phyloP scores from a whole-genome alignment of 441 rosid genomes.

The Francoa sonchifolia region DNA sequence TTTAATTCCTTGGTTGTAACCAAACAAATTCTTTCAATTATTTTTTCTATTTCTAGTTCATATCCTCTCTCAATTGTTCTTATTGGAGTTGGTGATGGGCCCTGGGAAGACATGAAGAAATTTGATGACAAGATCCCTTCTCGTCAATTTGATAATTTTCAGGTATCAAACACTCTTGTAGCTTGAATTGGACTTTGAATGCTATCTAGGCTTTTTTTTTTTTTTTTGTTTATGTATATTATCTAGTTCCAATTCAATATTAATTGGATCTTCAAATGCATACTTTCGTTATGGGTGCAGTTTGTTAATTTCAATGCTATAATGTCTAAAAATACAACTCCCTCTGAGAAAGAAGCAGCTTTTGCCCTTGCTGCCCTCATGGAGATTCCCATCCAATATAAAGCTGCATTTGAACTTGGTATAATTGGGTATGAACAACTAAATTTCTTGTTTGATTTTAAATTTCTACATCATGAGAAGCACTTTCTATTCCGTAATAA shows the following conservation, averaged over 20 bases:
- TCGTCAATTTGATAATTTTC: slow-evolving; percentile 74
- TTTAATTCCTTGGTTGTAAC: neutral
- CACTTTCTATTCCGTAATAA: neutral
- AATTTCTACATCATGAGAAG: too few relatives aligned
- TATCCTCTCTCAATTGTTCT: slow-evolving; percentile 64
- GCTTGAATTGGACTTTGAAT: neutral
- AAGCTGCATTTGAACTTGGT: slow-evolving; percentile 39
- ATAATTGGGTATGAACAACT: slow-evolving; percentile 44
- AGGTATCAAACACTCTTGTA: slow-evolving; percentile 22
- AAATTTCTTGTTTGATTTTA: slow-evolving; percentile 1
- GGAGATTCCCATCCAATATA: slow-evolving; percentile 81
- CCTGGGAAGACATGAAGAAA: slow-evolving; percentile 83
- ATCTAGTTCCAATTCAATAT: neutral
- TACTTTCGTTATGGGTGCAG: slow-evolving; percentile 20
- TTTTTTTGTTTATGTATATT: neutral
- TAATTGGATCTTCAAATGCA: neutral
- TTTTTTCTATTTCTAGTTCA: slow-evolving; percentile 21
- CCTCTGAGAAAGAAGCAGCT: slow-evolving; percentile 47
- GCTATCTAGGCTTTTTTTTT: neutral
- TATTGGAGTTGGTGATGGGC: slow-evolving; percentile 87
- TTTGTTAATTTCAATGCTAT: slow-evolving; percentile 74
- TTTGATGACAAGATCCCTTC: slow-evolving; percentile 72
- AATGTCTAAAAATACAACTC: slow-evolving; percentile 32
- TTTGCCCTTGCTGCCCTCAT: slow-evolving; percentile 88
- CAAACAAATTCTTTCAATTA: neutral